Evolutionary conservation across 2,329 filamentous ascomycete genomes (phyloP).

Genomic region (Coniella lustricola): DNA sequence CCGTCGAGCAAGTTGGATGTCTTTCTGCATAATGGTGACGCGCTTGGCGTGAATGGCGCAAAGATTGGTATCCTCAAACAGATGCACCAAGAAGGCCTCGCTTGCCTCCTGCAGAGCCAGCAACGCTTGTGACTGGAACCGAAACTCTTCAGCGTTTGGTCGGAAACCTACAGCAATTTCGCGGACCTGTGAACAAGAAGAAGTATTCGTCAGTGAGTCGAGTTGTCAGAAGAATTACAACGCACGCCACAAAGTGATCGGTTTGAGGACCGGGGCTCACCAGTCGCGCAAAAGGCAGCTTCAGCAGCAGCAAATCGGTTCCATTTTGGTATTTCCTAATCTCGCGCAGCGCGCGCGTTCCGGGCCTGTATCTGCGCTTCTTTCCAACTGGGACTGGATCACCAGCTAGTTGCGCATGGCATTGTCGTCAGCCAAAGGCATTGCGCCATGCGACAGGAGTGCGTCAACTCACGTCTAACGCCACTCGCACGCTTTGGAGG

Average conservation of each 20-base stretch:
- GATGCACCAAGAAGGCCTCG: constrained; percentile 91
- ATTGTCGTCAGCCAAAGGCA: constrained; percentile 19
- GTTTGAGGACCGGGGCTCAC: constrained; percentile 34
- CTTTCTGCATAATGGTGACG: constrained; percentile 96
- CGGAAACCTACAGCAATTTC: constrained; percentile 65
- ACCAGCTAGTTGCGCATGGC: constrained; percentile 47
- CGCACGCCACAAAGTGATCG: not conserved
- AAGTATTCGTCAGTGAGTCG: not conserved
- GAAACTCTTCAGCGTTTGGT: constrained; percentile 60
- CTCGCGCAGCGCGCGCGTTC: constrained; percentile 83
- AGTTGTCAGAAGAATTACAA: no score
- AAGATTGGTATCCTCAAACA: constrained; percentile 95
- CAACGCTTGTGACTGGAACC: constrained; percentile 96
- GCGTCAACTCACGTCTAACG: constrained; percentile 31
- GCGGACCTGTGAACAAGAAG: constrained; percentile 42
- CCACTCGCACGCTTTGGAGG: constrained; percentile 26
- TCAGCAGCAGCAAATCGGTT: constrained; percentile 77
- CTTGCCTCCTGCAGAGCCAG: constrained; percentile 88
- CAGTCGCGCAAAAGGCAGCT: constrained; percentile 72
- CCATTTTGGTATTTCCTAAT: constrained; percentile 86
- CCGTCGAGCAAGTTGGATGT: constrained; percentile 83
- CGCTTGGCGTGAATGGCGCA: constrained; percentile 96
- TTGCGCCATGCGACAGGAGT: not conserved
- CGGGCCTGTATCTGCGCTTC: constrained; percentile 63
- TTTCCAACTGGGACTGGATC: constrained; percentile 60